phyloP scores from a whole-genome alignment of 768 basidiomycete genomes.

The Mycena latifolia region DNA sequence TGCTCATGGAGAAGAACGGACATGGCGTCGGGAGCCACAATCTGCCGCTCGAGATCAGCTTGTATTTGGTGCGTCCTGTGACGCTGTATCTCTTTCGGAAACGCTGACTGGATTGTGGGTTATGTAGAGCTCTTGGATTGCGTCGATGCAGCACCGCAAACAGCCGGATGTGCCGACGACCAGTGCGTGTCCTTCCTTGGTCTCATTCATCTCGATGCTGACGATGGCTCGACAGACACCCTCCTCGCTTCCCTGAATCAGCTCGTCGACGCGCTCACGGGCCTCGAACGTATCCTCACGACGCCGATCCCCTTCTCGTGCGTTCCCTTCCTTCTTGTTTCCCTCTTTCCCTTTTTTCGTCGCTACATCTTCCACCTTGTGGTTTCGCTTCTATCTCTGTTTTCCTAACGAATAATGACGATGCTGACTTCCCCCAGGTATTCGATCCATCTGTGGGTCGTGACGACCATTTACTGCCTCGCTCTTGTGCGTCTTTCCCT shows the following conservation, averaged over 20 bases:
- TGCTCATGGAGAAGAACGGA: conserved; percentile 45
- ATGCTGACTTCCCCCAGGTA: conserved; percentile 55
- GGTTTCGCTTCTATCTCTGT: too few species aligned
- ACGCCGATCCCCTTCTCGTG: conserved; percentile 85
- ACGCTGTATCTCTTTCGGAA: background rate
- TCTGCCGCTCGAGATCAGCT: conserved; percentile 75
- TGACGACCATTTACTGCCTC: conserved; percentile 71
- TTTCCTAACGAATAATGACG: background rate
- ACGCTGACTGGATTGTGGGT: background rate
- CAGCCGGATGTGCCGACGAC: conserved; percentile 69
- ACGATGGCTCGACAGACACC: conserved; percentile 48
- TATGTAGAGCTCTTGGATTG: conserved; percentile 75
- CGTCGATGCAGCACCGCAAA: conserved; percentile 69
- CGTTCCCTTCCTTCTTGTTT: conserved; percentile 32
- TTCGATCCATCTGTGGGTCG: conserved; percentile 76
- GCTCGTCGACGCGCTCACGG: conserved; percentile 75
- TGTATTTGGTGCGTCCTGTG: conserved; percentile 66
- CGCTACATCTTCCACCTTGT: too few species aligned
- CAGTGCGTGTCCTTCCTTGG: conserved; percentile 54
- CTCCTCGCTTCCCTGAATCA: conserved; percentile 63
- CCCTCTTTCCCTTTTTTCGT: too few species aligned
- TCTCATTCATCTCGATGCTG: background rate
- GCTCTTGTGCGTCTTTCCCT: conserved; percentile 58
- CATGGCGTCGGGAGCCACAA: conserved; percentile 63
- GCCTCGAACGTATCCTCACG: conserved; percentile 79